phyloP scores from a whole-genome alignment of 345 rosid genomes.

The Leavenworthia alabamica region DNA sequence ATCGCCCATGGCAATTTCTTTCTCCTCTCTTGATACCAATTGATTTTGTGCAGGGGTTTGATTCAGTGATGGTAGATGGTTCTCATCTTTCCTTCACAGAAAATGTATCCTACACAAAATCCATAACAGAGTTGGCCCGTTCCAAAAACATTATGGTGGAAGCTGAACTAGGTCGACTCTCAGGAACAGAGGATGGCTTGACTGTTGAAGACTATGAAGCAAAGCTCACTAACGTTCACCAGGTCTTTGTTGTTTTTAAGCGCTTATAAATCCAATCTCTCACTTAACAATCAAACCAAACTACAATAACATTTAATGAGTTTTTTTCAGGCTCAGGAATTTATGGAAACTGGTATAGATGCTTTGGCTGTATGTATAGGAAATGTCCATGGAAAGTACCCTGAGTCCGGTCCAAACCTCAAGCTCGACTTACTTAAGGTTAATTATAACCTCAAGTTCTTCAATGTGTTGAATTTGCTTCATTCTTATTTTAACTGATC shows the following conservation, averaged over 20 bases:
- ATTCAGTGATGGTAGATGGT: slow-evolving; percentile 94
- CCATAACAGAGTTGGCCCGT: slow-evolving; percentile 58
- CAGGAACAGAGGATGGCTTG: slow-evolving; percentile 96
- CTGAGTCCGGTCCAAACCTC: slow-evolving; percentile 77
- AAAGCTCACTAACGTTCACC: slow-evolving; percentile 67
- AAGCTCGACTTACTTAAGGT: slow-evolving; percentile 86
- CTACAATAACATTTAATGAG: not conserved
- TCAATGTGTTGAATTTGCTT: not conserved
- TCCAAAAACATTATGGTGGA: slow-evolving; percentile 68
- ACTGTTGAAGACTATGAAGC: slow-evolving; percentile 94
- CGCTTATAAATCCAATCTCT: not conserved
- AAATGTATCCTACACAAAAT: slow-evolving; percentile 68
- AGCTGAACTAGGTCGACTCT: slow-evolving; percentile 90
- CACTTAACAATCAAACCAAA: slow-evolving; percentile 11
- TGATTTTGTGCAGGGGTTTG: slow-evolving; percentile 55
- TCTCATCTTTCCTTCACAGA: slow-evolving; percentile 80
- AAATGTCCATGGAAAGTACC: slow-evolving; percentile 94
- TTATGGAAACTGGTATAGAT: slow-evolving; percentile 80
- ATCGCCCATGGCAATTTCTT: not conserved
- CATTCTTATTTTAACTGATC: slow-evolving; percentile 11
- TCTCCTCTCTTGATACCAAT: slow-evolving; percentile 7
- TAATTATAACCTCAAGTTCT: not conserved
- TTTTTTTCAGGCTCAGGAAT: slow-evolving; percentile 68
- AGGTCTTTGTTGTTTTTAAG: slow-evolving; percentile 39
- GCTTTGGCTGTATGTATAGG: slow-evolving; percentile 97